phyloP scores from a whole-genome alignment of 768 basidiomycete species.

The Sporobolomyces roseus region DNA sequence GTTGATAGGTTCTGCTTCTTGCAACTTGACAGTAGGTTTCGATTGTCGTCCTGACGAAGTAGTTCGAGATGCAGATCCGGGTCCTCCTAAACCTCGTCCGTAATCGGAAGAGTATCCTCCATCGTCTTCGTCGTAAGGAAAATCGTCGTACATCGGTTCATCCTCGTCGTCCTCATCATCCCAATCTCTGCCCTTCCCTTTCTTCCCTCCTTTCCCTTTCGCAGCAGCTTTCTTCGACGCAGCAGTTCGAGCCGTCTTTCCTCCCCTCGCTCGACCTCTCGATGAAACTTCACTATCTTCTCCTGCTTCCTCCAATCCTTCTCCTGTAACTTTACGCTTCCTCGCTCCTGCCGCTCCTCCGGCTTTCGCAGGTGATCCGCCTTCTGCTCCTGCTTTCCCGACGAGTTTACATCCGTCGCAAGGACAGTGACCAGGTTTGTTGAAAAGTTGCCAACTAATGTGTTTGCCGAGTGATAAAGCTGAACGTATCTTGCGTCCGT shows the following conservation, averaged over 20 bases:
- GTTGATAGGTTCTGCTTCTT: neutral
- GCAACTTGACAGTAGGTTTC: neutral
- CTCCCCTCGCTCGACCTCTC: neutral
- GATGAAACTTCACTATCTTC: slow-evolving; percentile 15
- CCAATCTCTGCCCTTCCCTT: neutral
- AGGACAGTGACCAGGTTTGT: slow-evolving; percentile 4
- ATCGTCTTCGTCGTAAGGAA: slow-evolving; percentile 10
- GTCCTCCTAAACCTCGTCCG: neutral
- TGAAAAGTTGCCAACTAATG: slow-evolving; percentile 15
- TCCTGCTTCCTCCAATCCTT: slow-evolving; percentile 8
- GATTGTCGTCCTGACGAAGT: slow-evolving; percentile 14
- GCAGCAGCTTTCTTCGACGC: slow-evolving; percentile 6
- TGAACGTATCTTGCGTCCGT: slow-evolving; percentile 34
- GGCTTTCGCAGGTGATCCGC: neutral
- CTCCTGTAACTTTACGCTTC: too few species aligned
- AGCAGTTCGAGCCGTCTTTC: neutral
- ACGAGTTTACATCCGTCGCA: slow-evolving; percentile 37
- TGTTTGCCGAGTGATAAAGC: slow-evolving; percentile 37
- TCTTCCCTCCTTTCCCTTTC: neutral
- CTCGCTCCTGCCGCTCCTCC: slow-evolving; percentile 19
- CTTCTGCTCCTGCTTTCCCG: neutral
- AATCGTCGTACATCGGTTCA: slow-evolving; percentile 8
- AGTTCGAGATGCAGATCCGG: neutral
- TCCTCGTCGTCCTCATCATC: slow-evolving; percentile 11
- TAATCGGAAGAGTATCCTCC: slow-evolving; percentile 11